phyloP scores from a whole-genome alignment of 2,329 filamentous ascomycete genomes.

The Cryphonectria carpinicola region DNA sequence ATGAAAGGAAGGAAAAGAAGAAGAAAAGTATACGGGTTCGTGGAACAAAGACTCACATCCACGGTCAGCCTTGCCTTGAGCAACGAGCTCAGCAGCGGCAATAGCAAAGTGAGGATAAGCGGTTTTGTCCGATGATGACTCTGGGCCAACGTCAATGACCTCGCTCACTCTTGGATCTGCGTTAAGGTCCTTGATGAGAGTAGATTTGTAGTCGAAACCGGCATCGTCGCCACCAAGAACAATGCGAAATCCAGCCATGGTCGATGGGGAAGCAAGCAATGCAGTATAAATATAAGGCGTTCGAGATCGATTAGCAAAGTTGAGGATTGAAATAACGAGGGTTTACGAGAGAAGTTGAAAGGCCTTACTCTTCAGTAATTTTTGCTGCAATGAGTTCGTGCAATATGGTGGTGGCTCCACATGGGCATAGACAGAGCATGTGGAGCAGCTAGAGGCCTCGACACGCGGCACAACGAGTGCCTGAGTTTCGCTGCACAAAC shows the following conservation, averaged over 20 bases:
- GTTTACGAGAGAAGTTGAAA: background rate
- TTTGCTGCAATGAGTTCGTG: background rate
- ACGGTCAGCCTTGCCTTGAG: slow-evolving; percentile 70
- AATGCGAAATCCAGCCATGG: slow-evolving; percentile 23
- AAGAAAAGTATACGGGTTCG: background rate
- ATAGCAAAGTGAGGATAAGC: slow-evolving; percentile 82
- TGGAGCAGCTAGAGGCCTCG: background rate
- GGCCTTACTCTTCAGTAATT: background rate
- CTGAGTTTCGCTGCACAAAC: background rate
- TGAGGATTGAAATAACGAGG: background rate
- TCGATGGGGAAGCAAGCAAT: background rate
- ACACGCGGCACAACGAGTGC: slow-evolving; percentile 3
- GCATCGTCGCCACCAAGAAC: slow-evolving; percentile 56
- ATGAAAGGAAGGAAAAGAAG: no score
- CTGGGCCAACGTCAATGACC: slow-evolving; percentile 76
- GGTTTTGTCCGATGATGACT: slow-evolving; percentile 70
- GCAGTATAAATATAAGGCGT: background rate
- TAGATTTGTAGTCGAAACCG: slow-evolving; percentile 77
- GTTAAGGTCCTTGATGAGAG: slow-evolving; percentile 74
- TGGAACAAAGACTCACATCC: slow-evolving; percentile 44
- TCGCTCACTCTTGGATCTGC: slow-evolving; percentile 67
- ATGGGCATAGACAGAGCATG: background rate
- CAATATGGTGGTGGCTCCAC: background rate
- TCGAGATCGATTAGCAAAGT: background rate
- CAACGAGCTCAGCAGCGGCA: slow-evolving; percentile 67